Base-by-base conservation (phyloP, 2,329 filamentous ascomycete species). In the Talaromyces sp. region DNA sequence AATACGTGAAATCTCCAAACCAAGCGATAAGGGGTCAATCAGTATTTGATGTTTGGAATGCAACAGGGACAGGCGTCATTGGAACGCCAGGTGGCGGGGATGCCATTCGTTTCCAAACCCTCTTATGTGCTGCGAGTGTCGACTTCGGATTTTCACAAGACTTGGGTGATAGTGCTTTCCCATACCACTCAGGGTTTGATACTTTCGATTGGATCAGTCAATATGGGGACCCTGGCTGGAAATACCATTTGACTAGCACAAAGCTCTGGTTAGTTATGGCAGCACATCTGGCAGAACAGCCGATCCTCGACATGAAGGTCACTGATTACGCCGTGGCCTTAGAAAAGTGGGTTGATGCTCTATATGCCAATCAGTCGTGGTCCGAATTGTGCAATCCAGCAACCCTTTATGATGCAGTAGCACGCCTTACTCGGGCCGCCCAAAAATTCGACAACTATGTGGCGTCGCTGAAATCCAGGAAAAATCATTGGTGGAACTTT, bases 101-200 rank as follows among this genome's bases (percentile, higher is more conserved):
- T 63, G 87, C 84, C 56, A 86, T 84, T 1, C 83, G 84, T 22
- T 88, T 88, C 73, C 82, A 86, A 65, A 82, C 77, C 56, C 82
- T 82, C 1, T 84, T 85, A 36, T 51, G 48, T 32, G 77, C 88
- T 27, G 79, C 85, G 4, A 81, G 76, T 41, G 65, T 87, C 10
- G 81, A 86, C 63, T 76, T 87, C 50, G 77, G 80, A 41, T 87
- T 87, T 65, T 70, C 70, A 19, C 64, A 57, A 8, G 69, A 68
- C 33, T 48, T 58, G 0, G 63, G 67, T 2, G 75, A 77, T 37
- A 65, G 69, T 60, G 69, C 76, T 37, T 86, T 87, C 62, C 86
- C 88, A 70, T 91, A 91, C 62, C 88, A 91, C 46, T 65, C 81
- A 58, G 90, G 90, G 70, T 91, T 89, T 65, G 89, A 91, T 65